Base-by-base conservation (phyloP, 495 filamentous ascomycete species). In the Usnea hakonensis region DNA sequence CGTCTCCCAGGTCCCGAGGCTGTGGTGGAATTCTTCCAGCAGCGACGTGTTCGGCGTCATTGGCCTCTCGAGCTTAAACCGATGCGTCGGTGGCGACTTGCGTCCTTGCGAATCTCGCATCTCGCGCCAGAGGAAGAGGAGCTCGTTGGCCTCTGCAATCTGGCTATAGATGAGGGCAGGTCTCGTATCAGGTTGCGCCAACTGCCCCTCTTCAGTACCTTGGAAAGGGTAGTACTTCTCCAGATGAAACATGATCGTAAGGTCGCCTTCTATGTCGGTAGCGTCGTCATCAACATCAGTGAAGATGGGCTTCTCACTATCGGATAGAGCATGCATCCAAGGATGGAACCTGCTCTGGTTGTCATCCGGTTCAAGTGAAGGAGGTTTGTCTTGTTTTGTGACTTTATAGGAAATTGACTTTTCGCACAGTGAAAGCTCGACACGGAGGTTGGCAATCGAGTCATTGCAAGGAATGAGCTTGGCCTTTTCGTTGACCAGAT, bases 381-480 rank as follows among this genome's bases (percentile, higher is more conserved):
- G 46, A 7, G 64, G 48, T 14, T 60, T 37, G 23, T 59, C 48
- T 58, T 64, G 63, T 9, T 61, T 28, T 0, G 61, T 67, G 58
- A 68, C 68, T 64, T 76, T 74, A 65, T 82, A 88, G 17, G 74
- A 71, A 36, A 90, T 69, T 3, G 80, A 81, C 40, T 81, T 75
- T 71, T 90, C 86, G 8, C 79, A 78, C 26, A 90, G 67, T 61
- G 78, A 77, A 0, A 88, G 61, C 36, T 75, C 76, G 1, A 88
- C 80, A 7, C 84, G 75, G 64, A 82, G 68, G 62, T 89, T 85
- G 5, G 78, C 76, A 21, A 90, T 69, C 0, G 63, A 46, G 55
- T 89, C 82, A 0, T 73, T 68, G 38, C 82, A 79, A 1, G 81
- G 68, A 59, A 78, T 79, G 8, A 90, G 69, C 38, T 79, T 77